Conservation (phyloP, 495 filamentous ascomycete species). For the Penicillium angulare region DNA sequence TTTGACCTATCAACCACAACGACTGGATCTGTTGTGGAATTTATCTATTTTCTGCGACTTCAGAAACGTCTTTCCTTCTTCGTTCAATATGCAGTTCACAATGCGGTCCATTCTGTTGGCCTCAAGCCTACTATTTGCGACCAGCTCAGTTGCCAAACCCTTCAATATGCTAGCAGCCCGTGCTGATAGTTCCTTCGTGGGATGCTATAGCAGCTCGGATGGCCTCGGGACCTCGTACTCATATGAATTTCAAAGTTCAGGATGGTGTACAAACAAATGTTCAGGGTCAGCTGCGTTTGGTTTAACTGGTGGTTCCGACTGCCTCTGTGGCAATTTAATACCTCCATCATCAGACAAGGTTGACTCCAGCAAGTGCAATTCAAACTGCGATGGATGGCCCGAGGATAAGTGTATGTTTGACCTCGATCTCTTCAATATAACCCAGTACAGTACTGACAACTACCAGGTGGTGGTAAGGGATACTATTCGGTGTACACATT, state of each 20-base stretch:
- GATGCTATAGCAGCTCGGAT: slow-evolving; percentile 37
- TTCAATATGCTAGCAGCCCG: slow-evolving; percentile 19
- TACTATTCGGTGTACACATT: slow-evolving; percentile 46
- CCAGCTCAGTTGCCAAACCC: slow-evolving; percentile 20
- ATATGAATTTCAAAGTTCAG: slow-evolving; percentile 48
- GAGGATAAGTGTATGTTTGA: slow-evolving; percentile 46
- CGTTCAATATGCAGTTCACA: slow-evolving; percentile 33
- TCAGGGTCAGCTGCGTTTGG: slow-evolving; percentile 38
- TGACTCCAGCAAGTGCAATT: slow-evolving; percentile 33
- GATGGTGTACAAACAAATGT: slow-evolving; percentile 47
- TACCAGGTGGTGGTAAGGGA: slow-evolving; percentile 42
- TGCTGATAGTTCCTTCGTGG: slow-evolving; percentile 19
- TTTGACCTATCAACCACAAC: slow-evolving; percentile 9
- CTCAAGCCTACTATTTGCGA: slow-evolving; percentile 28
- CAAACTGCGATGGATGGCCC: slow-evolving; percentile 42
- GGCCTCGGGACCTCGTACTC: slow-evolving; percentile 12
- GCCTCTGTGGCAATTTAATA: slow-evolving; percentile 46
- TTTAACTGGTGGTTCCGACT: slow-evolving; percentile 40
- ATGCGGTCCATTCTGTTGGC: slow-evolving; percentile 27
- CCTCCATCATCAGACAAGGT: slow-evolving; percentile 41
- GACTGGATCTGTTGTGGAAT: slow-evolving; percentile 26
- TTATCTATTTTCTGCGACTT: slow-evolving; percentile 2
- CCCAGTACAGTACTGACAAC: not conserved
- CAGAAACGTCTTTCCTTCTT: slow-evolving; percentile 1
- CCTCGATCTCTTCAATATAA: not conserved